A percentile compares a stretch with the other conserved stretches of the same genome.
Conservation (phyloP, 306 rosid species). For the Casuarina glauca region DNA sequence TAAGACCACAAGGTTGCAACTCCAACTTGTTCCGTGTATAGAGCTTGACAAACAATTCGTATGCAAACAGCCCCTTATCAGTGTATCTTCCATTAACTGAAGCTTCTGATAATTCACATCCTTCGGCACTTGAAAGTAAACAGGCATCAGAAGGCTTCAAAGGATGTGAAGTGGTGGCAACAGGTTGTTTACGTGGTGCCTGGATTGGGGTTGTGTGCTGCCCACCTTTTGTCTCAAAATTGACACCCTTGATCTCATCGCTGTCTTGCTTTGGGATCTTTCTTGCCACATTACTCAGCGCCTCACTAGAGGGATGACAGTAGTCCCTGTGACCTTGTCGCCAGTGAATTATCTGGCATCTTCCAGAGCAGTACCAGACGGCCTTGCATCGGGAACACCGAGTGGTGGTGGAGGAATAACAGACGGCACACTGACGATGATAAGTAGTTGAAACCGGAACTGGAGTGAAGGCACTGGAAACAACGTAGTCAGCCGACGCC, state of each 20-base stretch:
- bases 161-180: slow-evolving; percentile 21
- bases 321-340: too few species aligned
- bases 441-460: too few species aligned
- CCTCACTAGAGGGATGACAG: too few species aligned
- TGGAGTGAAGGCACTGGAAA: too few species aligned
- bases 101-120: slow-evolving; percentile 60
- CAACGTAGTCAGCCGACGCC: too few species aligned
- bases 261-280: slow-evolving; percentile 37
- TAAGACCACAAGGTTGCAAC: too few species aligned
- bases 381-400: too few species aligned
- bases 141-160: slow-evolving; percentile 44
- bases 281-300: slow-evolving; percentile 6
- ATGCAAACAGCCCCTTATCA: slow-evolving; percentile 74
- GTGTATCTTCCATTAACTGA: slow-evolving; percentile 47
- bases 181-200: slow-evolving; percentile 25
- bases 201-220: slow-evolving; percentile 19
- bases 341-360: too few species aligned
- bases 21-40: too few species aligned
- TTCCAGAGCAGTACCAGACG: too few species aligned
- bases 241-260: slow-evolving; percentile 31
- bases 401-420: not conserved
- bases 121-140: slow-evolving; percentile 48
- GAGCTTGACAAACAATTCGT: slow-evolving; percentile 44
- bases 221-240: slow-evolving; percentile 25
- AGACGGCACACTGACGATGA: too few species aligned